Evolutionary conservation across 495 filamentous ascomycete genomes (phyloP).

Genomic region (Penicillium macrosclerotiorum): DNA sequence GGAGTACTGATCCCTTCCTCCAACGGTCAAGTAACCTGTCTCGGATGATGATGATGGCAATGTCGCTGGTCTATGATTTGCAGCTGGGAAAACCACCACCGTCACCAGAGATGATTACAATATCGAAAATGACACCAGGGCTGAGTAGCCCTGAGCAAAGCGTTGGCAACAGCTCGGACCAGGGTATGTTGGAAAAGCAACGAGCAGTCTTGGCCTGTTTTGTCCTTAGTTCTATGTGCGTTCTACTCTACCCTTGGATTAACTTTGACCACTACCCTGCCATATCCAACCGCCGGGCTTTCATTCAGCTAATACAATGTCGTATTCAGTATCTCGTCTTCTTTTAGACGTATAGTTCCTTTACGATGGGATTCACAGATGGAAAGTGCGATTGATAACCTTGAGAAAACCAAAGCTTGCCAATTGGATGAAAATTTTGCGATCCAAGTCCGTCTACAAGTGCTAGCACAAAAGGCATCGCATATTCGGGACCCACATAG

Average conservation of each 20-base stretch:
- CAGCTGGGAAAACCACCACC: constrained; percentile 24
- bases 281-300: neutral
- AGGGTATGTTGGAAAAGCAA: constrained; percentile 22
- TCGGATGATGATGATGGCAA: constrained; percentile 30
- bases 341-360: constrained; percentile 25
- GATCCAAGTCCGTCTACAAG: constrained; percentile 27
- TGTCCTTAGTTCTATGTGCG: constrained; percentile 30
- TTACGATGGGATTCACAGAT: constrained; percentile 30
- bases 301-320: too few relatives aligned
- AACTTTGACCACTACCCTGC: constrained; percentile 3
- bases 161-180: constrained; percentile 7
- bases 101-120: constrained; percentile 20
- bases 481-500: too few relatives aligned
- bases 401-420: constrained; percentile 16
- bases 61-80: constrained; percentile 28
- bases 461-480: constrained; percentile 23
- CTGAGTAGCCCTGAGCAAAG: too few relatives aligned
- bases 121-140: constrained; percentile 27
- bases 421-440: constrained; percentile 21
- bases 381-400: constrained; percentile 24
- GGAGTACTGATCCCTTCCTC: constrained; percentile 35
- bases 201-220: constrained; percentile 30
- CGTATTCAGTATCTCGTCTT: constrained; percentile 31
- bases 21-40: constrained; percentile 25
- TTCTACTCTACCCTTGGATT: neutral